Evolutionary conservation across 306 rosid species (phyloP).

Genomic region (cucumber (Cucumis sativus)): DNA sequence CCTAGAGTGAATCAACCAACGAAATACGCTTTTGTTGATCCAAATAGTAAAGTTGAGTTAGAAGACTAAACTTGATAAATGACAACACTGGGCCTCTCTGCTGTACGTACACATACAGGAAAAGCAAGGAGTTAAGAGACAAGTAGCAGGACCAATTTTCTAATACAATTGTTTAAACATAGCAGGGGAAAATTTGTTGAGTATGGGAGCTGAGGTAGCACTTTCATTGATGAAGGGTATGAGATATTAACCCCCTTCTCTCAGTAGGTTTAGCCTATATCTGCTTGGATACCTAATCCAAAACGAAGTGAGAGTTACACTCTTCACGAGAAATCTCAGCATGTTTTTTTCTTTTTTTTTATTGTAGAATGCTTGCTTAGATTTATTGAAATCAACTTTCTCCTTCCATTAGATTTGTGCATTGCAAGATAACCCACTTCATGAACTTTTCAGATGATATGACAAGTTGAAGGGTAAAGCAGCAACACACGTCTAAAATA

Average conservation of each 20-base stretch:
- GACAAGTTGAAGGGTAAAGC: background rate
- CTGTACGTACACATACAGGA: background rate
- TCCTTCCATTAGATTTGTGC: background rate
- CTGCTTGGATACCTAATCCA: background rate
- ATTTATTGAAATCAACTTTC: background rate
- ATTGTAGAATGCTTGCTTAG: background rate
- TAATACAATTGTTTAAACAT: background rate
- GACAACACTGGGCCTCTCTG: background rate
- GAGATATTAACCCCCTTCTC: background rate
- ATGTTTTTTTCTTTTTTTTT: background rate
- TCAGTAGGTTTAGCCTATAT: background rate
- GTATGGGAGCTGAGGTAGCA: background rate
- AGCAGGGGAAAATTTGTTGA: background rate
- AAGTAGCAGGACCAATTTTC: background rate
- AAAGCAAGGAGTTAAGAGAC: background rate
- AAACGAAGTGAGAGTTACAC: background rate
- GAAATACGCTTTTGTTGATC: background rate
- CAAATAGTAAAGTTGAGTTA: background rate
- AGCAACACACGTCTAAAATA: background rate
- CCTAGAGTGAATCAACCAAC: background rate
- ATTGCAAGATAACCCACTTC: background rate
- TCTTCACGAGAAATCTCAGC: background rate
- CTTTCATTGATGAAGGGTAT: background rate
- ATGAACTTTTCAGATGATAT: background rate
- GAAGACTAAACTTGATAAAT: background rate